Conservation (phyloP, 371 early-diverging fungal genomes). For the Circinella minor region DNA sequence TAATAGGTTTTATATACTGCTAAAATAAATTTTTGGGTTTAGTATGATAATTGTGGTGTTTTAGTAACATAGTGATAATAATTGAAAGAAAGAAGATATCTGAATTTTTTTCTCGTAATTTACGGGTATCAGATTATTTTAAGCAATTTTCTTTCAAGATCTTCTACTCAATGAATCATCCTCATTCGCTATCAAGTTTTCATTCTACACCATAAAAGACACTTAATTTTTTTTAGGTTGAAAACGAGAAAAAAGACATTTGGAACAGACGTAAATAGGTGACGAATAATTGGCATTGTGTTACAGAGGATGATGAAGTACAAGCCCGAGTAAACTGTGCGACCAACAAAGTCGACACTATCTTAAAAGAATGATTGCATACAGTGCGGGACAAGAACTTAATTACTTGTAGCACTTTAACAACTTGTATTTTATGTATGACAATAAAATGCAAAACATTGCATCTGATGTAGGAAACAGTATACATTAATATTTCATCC, state of each 20-base stretch:
- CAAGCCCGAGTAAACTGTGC: slow-evolving; percentile 10
- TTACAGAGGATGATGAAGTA: neutral
- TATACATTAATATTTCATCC: neutral
- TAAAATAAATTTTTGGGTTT: neutral
- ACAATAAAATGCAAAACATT: slow-evolving; percentile 11
- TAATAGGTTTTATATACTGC: no score
- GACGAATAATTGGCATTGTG: slow-evolving; percentile 9
- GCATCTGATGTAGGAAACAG: neutral
- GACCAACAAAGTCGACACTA: neutral
- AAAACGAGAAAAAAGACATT: neutral
- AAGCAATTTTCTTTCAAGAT: no score
- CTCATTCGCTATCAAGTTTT: no score
- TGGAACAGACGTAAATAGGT: neutral
- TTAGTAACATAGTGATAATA: no score
- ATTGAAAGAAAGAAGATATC: no score
- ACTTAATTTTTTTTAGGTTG: no score
- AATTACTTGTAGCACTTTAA: slow-evolving; percentile 6
- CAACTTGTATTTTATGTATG: neutral
- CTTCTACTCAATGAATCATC: no score
- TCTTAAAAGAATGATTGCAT: slow-evolving; percentile 2
- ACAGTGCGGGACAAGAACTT: neutral
- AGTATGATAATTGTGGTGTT: neutral
- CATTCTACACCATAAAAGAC: no score
- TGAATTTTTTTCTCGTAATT: no score
- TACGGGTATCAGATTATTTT: no score